A percentile compares a stretch with the other conserved stretches of the same genome.
phyloP scores from a whole-genome alignment of 2,329 filamentous ascomycete genomes.

The Neospermospora avenae region DNA sequence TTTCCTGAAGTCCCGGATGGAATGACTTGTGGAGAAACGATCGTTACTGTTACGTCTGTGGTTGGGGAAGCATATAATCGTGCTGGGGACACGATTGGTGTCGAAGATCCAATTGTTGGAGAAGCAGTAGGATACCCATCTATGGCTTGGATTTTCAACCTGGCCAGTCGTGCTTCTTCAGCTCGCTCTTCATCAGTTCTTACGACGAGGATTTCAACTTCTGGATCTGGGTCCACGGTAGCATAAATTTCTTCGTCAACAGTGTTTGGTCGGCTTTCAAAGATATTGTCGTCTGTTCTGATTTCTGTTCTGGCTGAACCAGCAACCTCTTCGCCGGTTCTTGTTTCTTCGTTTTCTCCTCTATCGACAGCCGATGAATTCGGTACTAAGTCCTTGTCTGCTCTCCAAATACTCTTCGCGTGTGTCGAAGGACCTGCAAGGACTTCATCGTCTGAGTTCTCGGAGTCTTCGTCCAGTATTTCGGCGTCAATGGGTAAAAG shows the following conservation, averaged over 20 bases:
- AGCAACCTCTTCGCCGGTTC: not conserved
- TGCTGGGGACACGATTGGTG: too few relatives aligned
- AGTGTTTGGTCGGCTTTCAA: not conserved
- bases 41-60: too few relatives aligned
- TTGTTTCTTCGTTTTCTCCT: not conserved
- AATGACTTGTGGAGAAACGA: too few relatives aligned
- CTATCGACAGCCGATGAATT: not conserved
- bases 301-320: not conserved
- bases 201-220: not conserved
- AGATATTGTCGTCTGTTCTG: not conserved
- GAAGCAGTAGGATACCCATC: not conserved
- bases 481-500: not conserved
- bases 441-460: not conserved
- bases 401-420: not conserved
- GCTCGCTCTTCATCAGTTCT: not conserved
- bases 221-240: not conserved
- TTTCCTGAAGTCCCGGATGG: not conserved
- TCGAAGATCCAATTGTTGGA: too few relatives aligned
- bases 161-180: not conserved
- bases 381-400: not conserved
- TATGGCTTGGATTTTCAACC: not conserved
- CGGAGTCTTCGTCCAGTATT: not conserved
- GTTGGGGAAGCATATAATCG: too few relatives aligned
- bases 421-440: not conserved
- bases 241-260: not conserved